These are phyloP conservation scores for Halophytophthora polymorphica DNA, from an alignment of 352 stramenopile genomes.

Conservation along the genomic window DNA sequence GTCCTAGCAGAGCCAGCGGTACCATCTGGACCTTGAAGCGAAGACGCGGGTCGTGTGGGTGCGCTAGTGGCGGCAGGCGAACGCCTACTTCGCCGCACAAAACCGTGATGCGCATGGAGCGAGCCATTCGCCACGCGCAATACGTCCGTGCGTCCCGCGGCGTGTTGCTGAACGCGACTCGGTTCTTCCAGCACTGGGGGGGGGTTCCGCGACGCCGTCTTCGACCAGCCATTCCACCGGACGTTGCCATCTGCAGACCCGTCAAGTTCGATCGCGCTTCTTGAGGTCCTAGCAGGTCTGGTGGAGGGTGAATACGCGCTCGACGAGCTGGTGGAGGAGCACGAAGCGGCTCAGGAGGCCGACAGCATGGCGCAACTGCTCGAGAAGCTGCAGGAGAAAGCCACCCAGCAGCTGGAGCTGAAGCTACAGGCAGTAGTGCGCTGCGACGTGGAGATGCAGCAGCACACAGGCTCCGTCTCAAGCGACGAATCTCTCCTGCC, in stretches of 20 bases:
- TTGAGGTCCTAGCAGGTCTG: constrained; percentile 32
- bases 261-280: constrained; percentile 16
- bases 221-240: constrained; percentile 30
- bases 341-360: constrained; percentile 19
- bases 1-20: constrained; percentile 34
- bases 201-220: constrained; percentile 33
- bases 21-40: constrained; percentile 18
- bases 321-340: constrained; percentile 36
- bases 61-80: constrained; percentile 65
- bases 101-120: constrained; percentile 35
- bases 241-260: constrained; percentile 4
- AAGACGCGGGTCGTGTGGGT: constrained; percentile 28
- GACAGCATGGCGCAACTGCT: constrained; percentile 15
- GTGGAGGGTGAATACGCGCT: constrained; percentile 22
- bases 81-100: constrained; percentile 29
- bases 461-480: constrained; percentile 1
- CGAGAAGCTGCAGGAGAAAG: constrained; percentile 19
- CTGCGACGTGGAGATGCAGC: constrained; percentile 14
- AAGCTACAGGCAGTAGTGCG: constrained; percentile 24
- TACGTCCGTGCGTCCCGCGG: constrained; percentile 30
- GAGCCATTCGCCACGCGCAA: constrained; percentile 37
- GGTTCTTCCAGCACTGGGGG: constrained; percentile 56
- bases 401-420: constrained; percentile 28
- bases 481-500: constrained; percentile 7
- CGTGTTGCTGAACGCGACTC: constrained; percentile 28